Conservation (phyloP, 768 basidiomycete species). For the Mycena polygramma region DNA sequence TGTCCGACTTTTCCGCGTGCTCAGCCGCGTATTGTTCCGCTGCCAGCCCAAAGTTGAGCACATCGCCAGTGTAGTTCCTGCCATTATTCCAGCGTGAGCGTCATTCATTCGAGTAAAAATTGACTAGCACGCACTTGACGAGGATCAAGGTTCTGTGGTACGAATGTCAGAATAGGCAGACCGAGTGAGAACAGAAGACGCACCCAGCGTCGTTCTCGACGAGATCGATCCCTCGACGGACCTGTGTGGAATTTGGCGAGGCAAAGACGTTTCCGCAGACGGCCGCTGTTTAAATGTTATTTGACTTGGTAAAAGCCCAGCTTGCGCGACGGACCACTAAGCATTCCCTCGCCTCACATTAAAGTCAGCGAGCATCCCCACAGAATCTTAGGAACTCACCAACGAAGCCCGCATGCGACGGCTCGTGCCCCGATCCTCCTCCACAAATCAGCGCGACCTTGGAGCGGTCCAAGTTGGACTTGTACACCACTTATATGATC, state of each 20-base stretch:
- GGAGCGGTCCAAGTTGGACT: slow-evolving; percentile 65
- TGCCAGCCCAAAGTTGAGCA: slow-evolving; percentile 88
- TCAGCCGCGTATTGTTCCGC: slow-evolving; percentile 84
- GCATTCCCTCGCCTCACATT: slow-evolving; percentile 75
- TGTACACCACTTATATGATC: slow-evolving; percentile 65
- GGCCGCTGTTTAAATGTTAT: slow-evolving; percentile 62
- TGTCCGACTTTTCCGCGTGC: slow-evolving; percentile 75
- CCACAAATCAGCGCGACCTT: slow-evolving; percentile 87
- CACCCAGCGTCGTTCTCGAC: slow-evolving; percentile 81
- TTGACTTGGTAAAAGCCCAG: slow-evolving; percentile 1
- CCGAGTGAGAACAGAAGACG: slow-evolving; percentile 37
- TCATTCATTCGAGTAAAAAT: neutral
- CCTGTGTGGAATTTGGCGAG: slow-evolving; percentile 89
- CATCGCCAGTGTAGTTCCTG: slow-evolving; percentile 92
- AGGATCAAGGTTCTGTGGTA: slow-evolving; percentile 78
- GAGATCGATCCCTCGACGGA: slow-evolving; percentile 83
- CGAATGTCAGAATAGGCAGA: slow-evolving; percentile 1
- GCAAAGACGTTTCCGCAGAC: slow-evolving; percentile 94
- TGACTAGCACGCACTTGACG: slow-evolving; percentile 70
- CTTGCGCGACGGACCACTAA: slow-evolving; percentile 64
- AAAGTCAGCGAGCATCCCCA: neutral
- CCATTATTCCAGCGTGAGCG: slow-evolving; percentile 16
- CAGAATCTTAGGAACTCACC: slow-evolving; percentile 57
- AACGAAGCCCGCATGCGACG: slow-evolving; percentile 90
- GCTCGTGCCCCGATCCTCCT: slow-evolving; percentile 93